These are phyloP conservation scores for Aureobasidium pullulans DNA, from an alignment of 2,329 filamentous ascomycete species.

Conservation along the genomic window DNA sequence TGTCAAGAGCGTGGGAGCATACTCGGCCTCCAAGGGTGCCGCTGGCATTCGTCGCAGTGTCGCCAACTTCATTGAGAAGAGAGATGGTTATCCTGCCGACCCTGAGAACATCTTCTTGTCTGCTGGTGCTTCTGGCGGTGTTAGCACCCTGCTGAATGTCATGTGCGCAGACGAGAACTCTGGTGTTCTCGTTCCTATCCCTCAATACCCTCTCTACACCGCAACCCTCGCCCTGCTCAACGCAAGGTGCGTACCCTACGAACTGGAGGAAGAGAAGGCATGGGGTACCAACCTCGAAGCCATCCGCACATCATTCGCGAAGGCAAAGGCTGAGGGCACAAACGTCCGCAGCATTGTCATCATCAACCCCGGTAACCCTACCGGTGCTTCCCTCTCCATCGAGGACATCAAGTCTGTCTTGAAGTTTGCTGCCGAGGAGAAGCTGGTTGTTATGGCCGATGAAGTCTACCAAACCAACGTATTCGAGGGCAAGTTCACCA, in stretches of 20 bases:
- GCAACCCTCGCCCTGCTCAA: slow-evolving; percentile 81
- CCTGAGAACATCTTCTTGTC: slow-evolving; percentile 81
- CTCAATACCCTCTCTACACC: slow-evolving; percentile 96
- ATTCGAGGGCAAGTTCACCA: slow-evolving; percentile 87
- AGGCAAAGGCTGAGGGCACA: slow-evolving; percentile 67
- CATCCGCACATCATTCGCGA: slow-evolving; percentile 65
- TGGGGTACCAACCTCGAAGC: slow-evolving; percentile 85
- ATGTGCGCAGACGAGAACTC: slow-evolving; percentile 71
- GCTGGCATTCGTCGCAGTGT: slow-evolving; percentile 82
- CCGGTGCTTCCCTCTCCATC: slow-evolving; percentile 74
- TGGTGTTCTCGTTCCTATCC: slow-evolving; percentile 88
- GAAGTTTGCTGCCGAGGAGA: slow-evolving; percentile 75
- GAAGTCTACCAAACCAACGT: slow-evolving; percentile 99
- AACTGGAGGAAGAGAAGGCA: slow-evolving; percentile 74
- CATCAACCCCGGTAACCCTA: slow-evolving; percentile 98
- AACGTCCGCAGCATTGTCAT: slow-evolving; percentile 91
- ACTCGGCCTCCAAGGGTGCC: slow-evolving; percentile 88
- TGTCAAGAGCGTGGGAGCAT: slow-evolving; percentile 87
- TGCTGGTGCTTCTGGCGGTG: slow-evolving; percentile 84
- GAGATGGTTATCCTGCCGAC: slow-evolving; percentile 77
- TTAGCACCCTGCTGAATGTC: slow-evolving; percentile 86
- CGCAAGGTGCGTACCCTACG: slow-evolving; percentile 84
- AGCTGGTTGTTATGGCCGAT: slow-evolving; percentile 84
- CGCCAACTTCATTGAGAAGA: slow-evolving; percentile 84
- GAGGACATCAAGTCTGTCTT: slow-evolving; percentile 78